Evolutionary conservation across 2,329 filamentous ascomycete species (phyloP).

Genomic region (Zymoseptoria ardabiliae): DNA sequence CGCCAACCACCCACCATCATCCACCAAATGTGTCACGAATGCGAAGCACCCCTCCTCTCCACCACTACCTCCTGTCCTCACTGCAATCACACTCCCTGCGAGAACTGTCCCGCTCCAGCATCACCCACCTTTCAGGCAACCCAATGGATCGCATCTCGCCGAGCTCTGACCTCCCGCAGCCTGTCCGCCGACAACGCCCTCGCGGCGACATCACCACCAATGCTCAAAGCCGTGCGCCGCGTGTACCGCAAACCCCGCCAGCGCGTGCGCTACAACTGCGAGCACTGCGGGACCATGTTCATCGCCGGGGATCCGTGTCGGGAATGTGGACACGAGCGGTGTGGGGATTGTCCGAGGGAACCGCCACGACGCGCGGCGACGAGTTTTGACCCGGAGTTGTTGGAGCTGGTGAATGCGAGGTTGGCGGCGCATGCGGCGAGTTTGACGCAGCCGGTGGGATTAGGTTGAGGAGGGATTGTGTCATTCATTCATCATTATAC

Average conservation of each 20-base stretch:
- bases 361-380: slow-evolving; percentile 25
- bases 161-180: slow-evolving; percentile 55
- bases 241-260: slow-evolving; percentile 40
- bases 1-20: background rate
- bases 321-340: slow-evolving; percentile 55
- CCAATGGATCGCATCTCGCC: slow-evolving; percentile 60
- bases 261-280: slow-evolving; percentile 47
- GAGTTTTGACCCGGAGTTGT: slow-evolving; percentile 14
- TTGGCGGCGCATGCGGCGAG: slow-evolving; percentile 13
- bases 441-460: background rate
- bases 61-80: slow-evolving; percentile 44
- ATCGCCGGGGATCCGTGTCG: slow-evolving; percentile 48
- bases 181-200: slow-evolving; percentile 23
- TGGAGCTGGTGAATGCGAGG: slow-evolving; percentile 14
- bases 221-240: slow-evolving; percentile 24
- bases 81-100: slow-evolving; percentile 70
- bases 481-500: background rate
- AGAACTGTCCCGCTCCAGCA: slow-evolving; percentile 50
- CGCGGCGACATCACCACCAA: slow-evolving; percentile 5
- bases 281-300: slow-evolving; percentile 55
- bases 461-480: background rate
- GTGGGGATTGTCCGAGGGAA: slow-evolving; percentile 50
- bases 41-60: background rate
- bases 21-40: background rate
- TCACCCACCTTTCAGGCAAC: slow-evolving; percentile 25